phyloP scores from a whole-genome alignment of 176 grass and related monocot species.

The Carex cristatella region DNA sequence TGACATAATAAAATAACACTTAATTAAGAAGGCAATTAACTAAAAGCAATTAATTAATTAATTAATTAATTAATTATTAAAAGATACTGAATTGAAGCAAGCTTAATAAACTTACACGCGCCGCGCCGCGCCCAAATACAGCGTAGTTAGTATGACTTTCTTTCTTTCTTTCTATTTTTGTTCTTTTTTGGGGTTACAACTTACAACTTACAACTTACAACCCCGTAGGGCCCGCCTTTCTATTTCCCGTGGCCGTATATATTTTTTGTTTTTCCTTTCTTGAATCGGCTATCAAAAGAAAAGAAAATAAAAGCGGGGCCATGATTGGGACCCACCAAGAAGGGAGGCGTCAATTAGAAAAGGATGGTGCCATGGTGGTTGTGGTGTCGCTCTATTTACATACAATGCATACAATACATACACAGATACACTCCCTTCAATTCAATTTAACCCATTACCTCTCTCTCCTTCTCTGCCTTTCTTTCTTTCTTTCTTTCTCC shows the following conservation, averaged over 20 bases:
- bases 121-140: not conserved
- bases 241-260: not conserved
- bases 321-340: not conserved
- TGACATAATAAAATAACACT: not conserved
- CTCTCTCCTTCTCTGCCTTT: not conserved
- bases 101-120: not conserved
- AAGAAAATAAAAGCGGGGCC: not conserved
- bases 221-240: not conserved
- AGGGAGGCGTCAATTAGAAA: slow-evolving; percentile 14
- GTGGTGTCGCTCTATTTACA: slow-evolving; percentile 3
- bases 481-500: slow-evolving; percentile 25
- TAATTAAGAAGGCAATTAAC: not conserved
- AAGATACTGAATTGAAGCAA: not conserved
- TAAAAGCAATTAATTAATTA: not conserved
- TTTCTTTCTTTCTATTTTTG: not conserved
- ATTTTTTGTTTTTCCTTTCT: too few species aligned
- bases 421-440: not conserved
- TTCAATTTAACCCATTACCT: slow-evolving; percentile 5
- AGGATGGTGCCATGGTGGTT: slow-evolving; percentile 13
- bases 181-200: not conserved
- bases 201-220: not conserved
- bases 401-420: too few species aligned
- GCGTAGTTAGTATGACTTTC: slow-evolving; percentile 6
- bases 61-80: not conserved
- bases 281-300: too few species aligned